phyloP scores from a whole-genome alignment of 2,329 filamentous ascomycete genomes.

The Diatrype stigma region DNA sequence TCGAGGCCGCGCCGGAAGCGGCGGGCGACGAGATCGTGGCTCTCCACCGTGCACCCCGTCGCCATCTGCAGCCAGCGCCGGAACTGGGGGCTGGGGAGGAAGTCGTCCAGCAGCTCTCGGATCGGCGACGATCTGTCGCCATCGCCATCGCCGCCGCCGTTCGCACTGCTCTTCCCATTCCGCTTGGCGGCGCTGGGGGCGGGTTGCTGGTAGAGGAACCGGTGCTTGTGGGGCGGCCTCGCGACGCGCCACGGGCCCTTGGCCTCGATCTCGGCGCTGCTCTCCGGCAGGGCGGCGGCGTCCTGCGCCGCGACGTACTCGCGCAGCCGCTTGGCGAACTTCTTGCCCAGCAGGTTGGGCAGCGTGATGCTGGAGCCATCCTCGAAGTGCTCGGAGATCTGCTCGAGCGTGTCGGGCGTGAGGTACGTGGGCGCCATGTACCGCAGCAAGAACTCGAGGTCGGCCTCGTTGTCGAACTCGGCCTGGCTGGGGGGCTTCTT shows the following conservation, averaged over 20 bases:
- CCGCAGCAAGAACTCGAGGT: conserved; percentile 84
- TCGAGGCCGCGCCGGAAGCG: conserved; percentile 84
- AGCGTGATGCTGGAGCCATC: conserved; percentile 82
- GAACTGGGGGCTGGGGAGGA: conserved; percentile 83
- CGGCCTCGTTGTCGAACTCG: conserved; percentile 68
- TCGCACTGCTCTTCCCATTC: conserved; percentile 22
- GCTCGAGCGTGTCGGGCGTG: conserved; percentile 83
- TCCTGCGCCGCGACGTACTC: conserved; percentile 67
- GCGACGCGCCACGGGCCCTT: conserved; percentile 68
- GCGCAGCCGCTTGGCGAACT: conserved; percentile 69
- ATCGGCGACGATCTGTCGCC: conserved; percentile 51
- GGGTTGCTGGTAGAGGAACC: conserved; percentile 75
- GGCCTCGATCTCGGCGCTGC: conserved; percentile 53
- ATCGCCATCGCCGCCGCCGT: conserved; percentile 8
- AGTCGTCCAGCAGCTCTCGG: conserved; percentile 72
- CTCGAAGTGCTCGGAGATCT: conserved; percentile 73
- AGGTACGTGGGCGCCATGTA: conserved; percentile 89
- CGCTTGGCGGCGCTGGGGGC: conserved; percentile 25
- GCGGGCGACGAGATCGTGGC: conserved; percentile 74
- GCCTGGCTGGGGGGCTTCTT: conserved; percentile 39
- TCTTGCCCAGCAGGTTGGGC: conserved; percentile 70
- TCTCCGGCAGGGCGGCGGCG: conserved; percentile 38
- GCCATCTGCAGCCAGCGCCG: conserved; percentile 83
- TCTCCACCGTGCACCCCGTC: conserved; percentile 70
- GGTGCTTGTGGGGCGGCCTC: conserved; percentile 89